Evolutionary conservation across 2,329 filamentous ascomycete genomes (phyloP).

Genomic region (Raffaelea arxii): DNA sequence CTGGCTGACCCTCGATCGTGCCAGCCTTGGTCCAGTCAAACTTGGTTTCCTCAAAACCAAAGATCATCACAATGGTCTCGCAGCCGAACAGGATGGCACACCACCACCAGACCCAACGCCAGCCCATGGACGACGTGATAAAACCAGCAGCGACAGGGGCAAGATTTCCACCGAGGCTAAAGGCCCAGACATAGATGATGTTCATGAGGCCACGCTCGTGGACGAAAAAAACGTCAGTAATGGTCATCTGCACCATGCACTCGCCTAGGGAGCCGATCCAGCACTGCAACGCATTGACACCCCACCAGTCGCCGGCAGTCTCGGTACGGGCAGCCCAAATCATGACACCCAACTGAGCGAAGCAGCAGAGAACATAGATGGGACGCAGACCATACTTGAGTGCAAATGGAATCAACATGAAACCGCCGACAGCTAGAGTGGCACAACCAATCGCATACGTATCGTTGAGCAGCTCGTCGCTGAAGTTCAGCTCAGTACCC

Average conservation of each 20-base stretch:
- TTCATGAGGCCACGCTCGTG: slow-evolving; percentile 45
- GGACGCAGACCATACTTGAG: slow-evolving; percentile 35
- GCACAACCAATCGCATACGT: slow-evolving; percentile 25
- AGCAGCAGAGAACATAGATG: slow-evolving; percentile 32
- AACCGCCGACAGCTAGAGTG: slow-evolving; percentile 32
- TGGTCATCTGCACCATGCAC: slow-evolving; percentile 36
- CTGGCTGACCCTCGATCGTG: not conserved
- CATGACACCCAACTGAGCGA: slow-evolving; percentile 29
- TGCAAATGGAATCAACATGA: slow-evolving; percentile 34
- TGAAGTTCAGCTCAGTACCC: slow-evolving; percentile 23
- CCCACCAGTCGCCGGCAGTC: slow-evolving; percentile 6
- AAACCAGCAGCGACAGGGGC: slow-evolving; percentile 40
- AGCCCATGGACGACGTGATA: slow-evolving; percentile 36
- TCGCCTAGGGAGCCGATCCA: slow-evolving; percentile 35
- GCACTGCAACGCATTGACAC: slow-evolving; percentile 19
- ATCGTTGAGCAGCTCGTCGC: slow-evolving; percentile 5
- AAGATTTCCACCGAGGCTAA: slow-evolving; percentile 25
- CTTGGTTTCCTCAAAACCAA: slow-evolving; percentile 10
- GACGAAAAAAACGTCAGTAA: slow-evolving; percentile 46
- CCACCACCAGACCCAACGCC: slow-evolving; percentile 33
- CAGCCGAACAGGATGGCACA: slow-evolving; percentile 17
- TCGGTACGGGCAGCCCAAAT: slow-evolving; percentile 25
- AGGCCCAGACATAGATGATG: slow-evolving; percentile 31
- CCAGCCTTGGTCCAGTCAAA: slow-evolving; percentile 5
- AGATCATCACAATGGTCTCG: slow-evolving; percentile 6